Percentiles rank a stretch among this genome's conserved stretches.
Conservation (phyloP, 192 early-diverging fungal species). For the Backusella australiensis region DNA sequence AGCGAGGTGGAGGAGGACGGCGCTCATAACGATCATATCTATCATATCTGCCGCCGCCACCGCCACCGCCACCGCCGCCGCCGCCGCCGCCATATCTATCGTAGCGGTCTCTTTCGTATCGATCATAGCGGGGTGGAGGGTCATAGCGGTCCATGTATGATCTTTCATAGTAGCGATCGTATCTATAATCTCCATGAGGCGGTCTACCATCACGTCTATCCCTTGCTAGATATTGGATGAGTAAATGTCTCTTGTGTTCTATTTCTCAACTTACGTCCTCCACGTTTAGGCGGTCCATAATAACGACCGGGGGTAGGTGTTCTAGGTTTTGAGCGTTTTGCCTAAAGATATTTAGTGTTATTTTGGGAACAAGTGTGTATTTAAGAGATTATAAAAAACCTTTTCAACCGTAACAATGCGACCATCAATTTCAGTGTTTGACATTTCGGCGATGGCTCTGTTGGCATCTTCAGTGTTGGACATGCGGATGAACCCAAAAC, state of each 20-base stretch:
- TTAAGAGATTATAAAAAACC: slow-evolving; percentile 25
- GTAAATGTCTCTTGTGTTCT: not conserved
- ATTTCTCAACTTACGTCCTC: slow-evolving; percentile 28
- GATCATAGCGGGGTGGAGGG: slow-evolving; percentile 22
- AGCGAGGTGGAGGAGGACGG: slow-evolving; percentile 36
- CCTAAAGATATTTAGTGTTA: slow-evolving; percentile 38
- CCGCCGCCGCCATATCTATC: slow-evolving; percentile 22
- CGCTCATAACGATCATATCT: slow-evolving; percentile 36
- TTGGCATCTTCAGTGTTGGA: slow-evolving; percentile 63
- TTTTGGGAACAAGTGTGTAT: not conserved
- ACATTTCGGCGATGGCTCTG: slow-evolving; percentile 62
- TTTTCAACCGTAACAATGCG: slow-evolving; percentile 78
- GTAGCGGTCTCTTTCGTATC: slow-evolving; percentile 34
- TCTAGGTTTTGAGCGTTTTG: slow-evolving; percentile 62
- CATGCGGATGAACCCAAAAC: slow-evolving; percentile 87
- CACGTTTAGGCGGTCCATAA: slow-evolving; percentile 69
- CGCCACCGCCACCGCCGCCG: not conserved
- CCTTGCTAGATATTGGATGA: not conserved
- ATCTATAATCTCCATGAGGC: slow-evolving; percentile 30
- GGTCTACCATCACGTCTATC: slow-evolving; percentile 17
- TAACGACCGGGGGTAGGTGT: slow-evolving; percentile 80
- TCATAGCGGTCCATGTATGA: slow-evolving; percentile 25
- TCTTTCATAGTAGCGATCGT: slow-evolving; percentile 42
- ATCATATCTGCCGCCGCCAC: slow-evolving; percentile 22
- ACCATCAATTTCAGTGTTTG: slow-evolving; percentile 73